Conservation (phyloP, 2,329 filamentous ascomycete genomes). For the Pezicula rhizophila region DNA sequence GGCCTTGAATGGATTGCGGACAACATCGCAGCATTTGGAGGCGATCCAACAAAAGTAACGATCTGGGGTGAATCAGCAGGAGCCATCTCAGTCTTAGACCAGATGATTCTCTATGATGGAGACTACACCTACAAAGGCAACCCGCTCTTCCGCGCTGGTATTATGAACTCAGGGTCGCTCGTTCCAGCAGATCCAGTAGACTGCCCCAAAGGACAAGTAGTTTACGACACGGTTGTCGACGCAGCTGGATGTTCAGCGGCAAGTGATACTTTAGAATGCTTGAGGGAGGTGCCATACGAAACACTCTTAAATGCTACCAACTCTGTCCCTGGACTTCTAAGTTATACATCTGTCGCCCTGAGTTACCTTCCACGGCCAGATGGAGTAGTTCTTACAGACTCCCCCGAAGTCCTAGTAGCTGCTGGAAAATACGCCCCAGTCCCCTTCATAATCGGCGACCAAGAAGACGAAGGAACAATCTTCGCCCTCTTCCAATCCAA, state of each 20-base stretch:
- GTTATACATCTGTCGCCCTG: conserved; percentile 62
- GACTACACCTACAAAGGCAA: conserved; percentile 70
- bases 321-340: conserved; percentile 62
- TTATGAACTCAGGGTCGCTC: conserved; percentile 69
- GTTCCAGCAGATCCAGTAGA: conserved; percentile 59
- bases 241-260: conserved; percentile 55
- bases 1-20: conserved; percentile 72
- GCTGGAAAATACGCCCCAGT: conserved; percentile 51
- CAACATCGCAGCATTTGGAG: conserved; percentile 72
- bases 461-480: conserved; percentile 75
- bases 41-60: conserved; percentile 71
- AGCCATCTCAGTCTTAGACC: conserved; percentile 67
- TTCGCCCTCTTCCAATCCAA: conserved; percentile 67
- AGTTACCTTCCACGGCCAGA: conserved; percentile 73
- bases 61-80: conserved; percentile 70
- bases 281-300: conserved; percentile 55
- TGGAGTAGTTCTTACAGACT: conserved; percentile 53
- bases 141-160: conserved; percentile 67
- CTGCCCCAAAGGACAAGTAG: conserved; percentile 55
- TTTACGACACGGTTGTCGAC: conserved; percentile 57
- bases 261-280: conserved; percentile 55
- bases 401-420: conserved; percentile 51
- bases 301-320: conserved; percentile 60
- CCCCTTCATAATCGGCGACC: conserved; percentile 63
- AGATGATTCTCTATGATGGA: conserved; percentile 69